Percentiles rank a stretch among this genome's conserved stretches.
These are phyloP conservation scores for Dactylellina sp. DNA, from an alignment of 2,329 filamentous ascomycete genomes.

Conservation along the genomic window DNA sequence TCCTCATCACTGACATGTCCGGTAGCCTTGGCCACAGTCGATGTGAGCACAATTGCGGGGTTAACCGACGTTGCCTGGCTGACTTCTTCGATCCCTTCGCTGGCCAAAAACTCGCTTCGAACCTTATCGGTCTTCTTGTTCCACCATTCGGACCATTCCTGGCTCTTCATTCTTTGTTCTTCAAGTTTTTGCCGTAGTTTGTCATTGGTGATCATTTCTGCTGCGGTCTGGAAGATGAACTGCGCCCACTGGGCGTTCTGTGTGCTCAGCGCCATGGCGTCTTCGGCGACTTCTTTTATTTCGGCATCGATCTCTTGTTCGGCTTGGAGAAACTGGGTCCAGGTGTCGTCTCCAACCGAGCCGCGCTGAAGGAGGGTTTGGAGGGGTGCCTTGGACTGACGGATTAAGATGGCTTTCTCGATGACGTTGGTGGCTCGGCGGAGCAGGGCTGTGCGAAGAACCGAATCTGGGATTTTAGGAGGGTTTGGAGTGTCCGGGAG, in stretches of 20 bases:
- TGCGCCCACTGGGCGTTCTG: constrained; percentile 90
- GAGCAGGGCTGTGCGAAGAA: constrained; percentile 88
- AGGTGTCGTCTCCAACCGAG: constrained; percentile 94
- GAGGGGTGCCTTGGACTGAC: constrained; percentile 87
- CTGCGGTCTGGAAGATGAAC: constrained; percentile 95
- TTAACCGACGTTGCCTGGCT: constrained; percentile 59
- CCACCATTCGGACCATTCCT: constrained; percentile 90
- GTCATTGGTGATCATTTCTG: constrained; percentile 91
- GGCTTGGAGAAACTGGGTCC: constrained; percentile 88
- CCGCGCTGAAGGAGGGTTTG: constrained; percentile 85
- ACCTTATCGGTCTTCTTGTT: constrained; percentile 78
- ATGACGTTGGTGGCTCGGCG: constrained; percentile 93
- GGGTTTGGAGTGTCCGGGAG: constrained; percentile 71
- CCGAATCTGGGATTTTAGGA: constrained; percentile 76
- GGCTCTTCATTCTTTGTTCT: constrained; percentile 77
- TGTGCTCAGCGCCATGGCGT: constrained; percentile 93
- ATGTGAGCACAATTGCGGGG: constrained; percentile 61
- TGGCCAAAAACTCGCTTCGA: constrained; percentile 83
- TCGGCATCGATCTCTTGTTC: constrained; percentile 77
- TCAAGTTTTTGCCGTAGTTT: constrained; percentile 79
- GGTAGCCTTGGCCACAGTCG: constrained; percentile 56
- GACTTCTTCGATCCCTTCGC: constrained; percentile 67
- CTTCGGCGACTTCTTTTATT: constrained; percentile 95
- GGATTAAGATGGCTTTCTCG: constrained; percentile 86
- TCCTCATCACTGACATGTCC: constrained; percentile 74